Evolutionary conservation across 768 basidiomycete species (phyloP), one percentile per base, ranked within the genome.

Genomic region (Collybia sp.): DNA sequence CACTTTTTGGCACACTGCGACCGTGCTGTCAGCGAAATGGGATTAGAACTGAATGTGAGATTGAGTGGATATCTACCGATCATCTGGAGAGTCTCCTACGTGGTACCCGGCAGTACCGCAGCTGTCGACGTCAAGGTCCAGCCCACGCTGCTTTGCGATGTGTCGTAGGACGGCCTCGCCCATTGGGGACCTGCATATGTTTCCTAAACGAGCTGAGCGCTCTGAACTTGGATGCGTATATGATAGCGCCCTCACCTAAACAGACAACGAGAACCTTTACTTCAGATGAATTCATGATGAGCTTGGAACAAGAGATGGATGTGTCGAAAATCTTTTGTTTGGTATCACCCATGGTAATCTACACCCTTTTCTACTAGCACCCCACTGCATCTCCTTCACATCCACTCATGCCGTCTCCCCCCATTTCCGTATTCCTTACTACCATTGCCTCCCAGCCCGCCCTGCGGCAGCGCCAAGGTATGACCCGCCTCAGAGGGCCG

Each of bases 161-260:
- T 89, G 74, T 49, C 68, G 72, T 25, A 94, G 73, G 17, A 94
- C 88, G 2, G 91, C 93, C 67, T 93, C 90, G 25, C 91, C 93
- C 82, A 95, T 90, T 0, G 93, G 92, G 17, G 89, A 92, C 30
- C 93, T 83, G 59, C 91, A 91, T 48, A 91, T 90, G 59, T 91
- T 91, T 11, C 88, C 88, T 74, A 51, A 30, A 33, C 32, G 15
- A 30, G 36, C 39, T 37, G 35, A 37, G 35, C 10, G 10, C 10
- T 4, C 35, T 18, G 17, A 4, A 10, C 4, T 10, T n/a, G 35
- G 10, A n/a, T 37, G 35, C 10, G 35, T n/a, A n/a, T n/a, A n/a
- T n/a, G 10, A 25, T 8, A 25, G 25, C 17, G 10, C 35, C 6
- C 54, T 43, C 66, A 65, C 77, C 77, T 47, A 90, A 65, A 53